These are phyloP conservation scores for Sugiyamaella floridensis DNA, from an alignment of 805 yeast species.

Conservation along the genomic window DNA sequence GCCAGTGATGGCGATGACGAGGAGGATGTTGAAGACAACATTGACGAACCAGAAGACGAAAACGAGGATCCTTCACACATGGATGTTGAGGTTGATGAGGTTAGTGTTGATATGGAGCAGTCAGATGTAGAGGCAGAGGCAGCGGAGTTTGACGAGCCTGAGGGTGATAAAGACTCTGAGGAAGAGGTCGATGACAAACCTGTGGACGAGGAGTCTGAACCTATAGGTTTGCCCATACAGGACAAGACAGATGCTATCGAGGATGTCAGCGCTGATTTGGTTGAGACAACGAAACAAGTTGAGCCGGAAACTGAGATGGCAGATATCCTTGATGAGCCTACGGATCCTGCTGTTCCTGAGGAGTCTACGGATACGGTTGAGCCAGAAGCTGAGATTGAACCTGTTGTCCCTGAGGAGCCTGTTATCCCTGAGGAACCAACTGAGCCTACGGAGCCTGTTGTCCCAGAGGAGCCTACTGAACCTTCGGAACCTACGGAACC, in stretches of 20 bases:
- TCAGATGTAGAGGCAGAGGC: not conserved
- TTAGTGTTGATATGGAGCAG: not conserved
- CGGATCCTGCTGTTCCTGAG: too few relatives aligned
- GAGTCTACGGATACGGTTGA: too few relatives aligned
- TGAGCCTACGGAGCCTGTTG: too few relatives aligned
- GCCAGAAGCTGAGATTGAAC: too few relatives aligned
- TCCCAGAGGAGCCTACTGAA: too few relatives aligned
- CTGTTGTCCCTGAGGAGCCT: too few relatives aligned
- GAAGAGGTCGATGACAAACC: not conserved
- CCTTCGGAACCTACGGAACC: too few relatives aligned
- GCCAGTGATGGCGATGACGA: slow-evolving; percentile 1
- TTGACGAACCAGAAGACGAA: too few relatives aligned
- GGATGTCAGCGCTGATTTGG: not conserved
- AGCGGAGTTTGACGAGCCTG: not conserved
- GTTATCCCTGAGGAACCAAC: too few relatives aligned
- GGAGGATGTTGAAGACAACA: not conserved
- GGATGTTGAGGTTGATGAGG: slow-evolving; percentile 5
- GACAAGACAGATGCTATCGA: not conserved
- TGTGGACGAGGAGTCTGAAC: not conserved
- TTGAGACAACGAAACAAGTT: too few relatives aligned
- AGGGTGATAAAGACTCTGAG: not conserved
- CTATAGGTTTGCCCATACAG: not conserved
- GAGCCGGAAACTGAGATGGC: too few relatives aligned
- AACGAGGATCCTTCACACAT: slow-evolving; percentile 3
- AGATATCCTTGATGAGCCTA: too few relatives aligned